A percentile compares a stretch with the other conserved stretches of the same genome.
Evolutionary conservation across 73 alveolate species (phyloP).

Genomic region (Effrenium voratum): DNA sequence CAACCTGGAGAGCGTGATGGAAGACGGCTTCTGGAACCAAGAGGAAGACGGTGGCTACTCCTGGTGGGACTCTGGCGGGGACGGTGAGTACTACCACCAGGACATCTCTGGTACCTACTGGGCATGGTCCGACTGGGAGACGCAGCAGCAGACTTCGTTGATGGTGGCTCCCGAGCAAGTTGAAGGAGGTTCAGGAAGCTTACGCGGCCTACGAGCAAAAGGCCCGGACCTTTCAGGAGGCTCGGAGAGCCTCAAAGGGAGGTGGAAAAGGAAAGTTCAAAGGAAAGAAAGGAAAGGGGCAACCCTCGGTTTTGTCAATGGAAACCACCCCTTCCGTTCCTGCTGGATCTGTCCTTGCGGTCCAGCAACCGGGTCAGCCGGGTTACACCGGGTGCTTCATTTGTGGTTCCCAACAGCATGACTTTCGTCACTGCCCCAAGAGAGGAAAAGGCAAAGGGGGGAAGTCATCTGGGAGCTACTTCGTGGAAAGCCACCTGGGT

Average conservation of each 20-base stretch:
- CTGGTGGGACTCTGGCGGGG: neutral
- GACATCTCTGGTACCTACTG: neutral
- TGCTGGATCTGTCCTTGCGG: too few relatives aligned
- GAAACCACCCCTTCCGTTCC: too few relatives aligned
- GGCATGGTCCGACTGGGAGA: neutral
- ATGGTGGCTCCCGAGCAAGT: too few relatives aligned
- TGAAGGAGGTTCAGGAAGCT: neutral
- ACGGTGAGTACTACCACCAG: neutral
- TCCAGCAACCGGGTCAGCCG: too few relatives aligned
- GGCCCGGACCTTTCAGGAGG: neutral
- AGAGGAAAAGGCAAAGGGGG: neutral
- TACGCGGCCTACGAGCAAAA: neutral
- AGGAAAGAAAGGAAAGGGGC: neutral
- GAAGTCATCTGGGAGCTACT: neutral
- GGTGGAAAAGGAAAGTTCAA: too few relatives aligned
- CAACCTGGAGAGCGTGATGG: too few relatives aligned
- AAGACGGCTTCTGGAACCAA: neutral
- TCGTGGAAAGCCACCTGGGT: too few relatives aligned
- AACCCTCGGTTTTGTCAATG: too few relatives aligned
- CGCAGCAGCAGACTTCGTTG: too few relatives aligned
- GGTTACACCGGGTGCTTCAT: slow-evolving; percentile 17
- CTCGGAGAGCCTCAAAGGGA: neutral
- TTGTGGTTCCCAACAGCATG: neutral
- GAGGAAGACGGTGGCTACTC: neutral
- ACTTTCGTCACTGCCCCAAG: neutral